Evolutionary conservation across 2,329 filamentous ascomycete genomes (phyloP).

Genomic region (Penicillium sp.): DNA sequence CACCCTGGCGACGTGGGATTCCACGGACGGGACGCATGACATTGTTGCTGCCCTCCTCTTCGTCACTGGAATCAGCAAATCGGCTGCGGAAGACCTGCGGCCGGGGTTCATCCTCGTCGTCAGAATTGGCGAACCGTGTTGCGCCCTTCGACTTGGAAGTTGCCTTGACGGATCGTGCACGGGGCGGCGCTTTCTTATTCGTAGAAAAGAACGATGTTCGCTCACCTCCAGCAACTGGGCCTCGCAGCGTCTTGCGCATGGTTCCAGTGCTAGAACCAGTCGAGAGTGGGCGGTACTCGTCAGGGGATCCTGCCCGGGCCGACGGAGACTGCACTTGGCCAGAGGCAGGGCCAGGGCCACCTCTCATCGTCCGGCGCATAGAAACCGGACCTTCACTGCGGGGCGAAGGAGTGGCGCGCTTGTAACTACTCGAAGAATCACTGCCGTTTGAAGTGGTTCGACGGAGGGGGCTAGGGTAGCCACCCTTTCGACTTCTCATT

Average conservation of each 20-base stretch:
- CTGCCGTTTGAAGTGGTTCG: slow-evolving; percentile 62
- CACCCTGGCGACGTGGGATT: slow-evolving; percentile 56
- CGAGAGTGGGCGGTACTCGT: slow-evolving; percentile 48
- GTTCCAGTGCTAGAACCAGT: slow-evolving; percentile 39
- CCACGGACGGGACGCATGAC: slow-evolving; percentile 54
- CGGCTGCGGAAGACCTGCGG: slow-evolving; percentile 51
- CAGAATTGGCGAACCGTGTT: slow-evolving; percentile 57
- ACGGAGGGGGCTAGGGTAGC: slow-evolving; percentile 35
- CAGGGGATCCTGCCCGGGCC: slow-evolving; percentile 56
- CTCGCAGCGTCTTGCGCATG: slow-evolving; percentile 47
- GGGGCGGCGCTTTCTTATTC: slow-evolving; percentile 30
- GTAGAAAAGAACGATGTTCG: slow-evolving; percentile 42
- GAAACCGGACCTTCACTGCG: slow-evolving; percentile 49
- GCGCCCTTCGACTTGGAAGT: slow-evolving; percentile 32
- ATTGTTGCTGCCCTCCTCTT: slow-evolving; percentile 49
- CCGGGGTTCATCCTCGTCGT: slow-evolving; percentile 53
- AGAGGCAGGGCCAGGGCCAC: slow-evolving; percentile 34
- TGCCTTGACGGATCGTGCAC: slow-evolving; percentile 24
- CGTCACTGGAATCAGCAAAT: slow-evolving; percentile 70
- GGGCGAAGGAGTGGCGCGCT: slow-evolving; percentile 52
- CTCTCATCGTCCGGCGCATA: slow-evolving; percentile 72
- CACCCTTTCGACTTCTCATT: slow-evolving; percentile 4
- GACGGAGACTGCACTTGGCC: slow-evolving; percentile 35
- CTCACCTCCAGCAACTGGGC: slow-evolving; percentile 45
- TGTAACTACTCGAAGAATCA: slow-evolving; percentile 72